Evolutionary conservation across 2,329 filamentous ascomycete species (phyloP), one percentile per base, ranked within the genome.

Genomic region (Drechslerella dactyloides): DNA sequence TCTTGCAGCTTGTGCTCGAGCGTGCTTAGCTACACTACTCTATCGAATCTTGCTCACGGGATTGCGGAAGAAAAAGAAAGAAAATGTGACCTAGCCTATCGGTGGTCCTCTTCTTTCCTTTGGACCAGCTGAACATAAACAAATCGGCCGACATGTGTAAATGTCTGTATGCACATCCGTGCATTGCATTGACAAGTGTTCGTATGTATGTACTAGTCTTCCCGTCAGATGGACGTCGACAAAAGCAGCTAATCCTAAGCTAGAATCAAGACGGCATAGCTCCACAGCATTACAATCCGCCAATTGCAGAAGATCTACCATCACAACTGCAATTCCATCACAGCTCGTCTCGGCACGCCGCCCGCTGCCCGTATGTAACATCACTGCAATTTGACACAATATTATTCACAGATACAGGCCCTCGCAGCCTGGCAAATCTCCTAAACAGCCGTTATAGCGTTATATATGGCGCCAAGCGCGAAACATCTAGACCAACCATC

Each of bases 401-500:
- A 19, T 10, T 15, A 10, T 10, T n/a, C 40, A 23, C 44, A 48
- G 44, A 48, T 17, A 15, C 40, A 37, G 35, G 5, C 40, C 40
- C 17, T 15, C 40, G 11, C 17, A 44, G 40, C 40, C 15, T 3
- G 11, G 40, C 27, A 33, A 33, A 33, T 44, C 40, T 17, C 17
- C 4, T 17, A 44, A 44, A 5, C 5, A 44, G 40, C 40, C 40
- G 40, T 30, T n/a, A 27, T 53, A 52, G 5, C 40, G 40, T 30
- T n/a, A 27, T 53, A 52, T 53, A 61, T 27, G 11, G 15, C 13
- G 40, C 40, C 40, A 44, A 44, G 17, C 40, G 11, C 40, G 40
- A 44, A 44, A 58, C 24, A 48, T 53, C 59, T 40, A 59, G 64
- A 37, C 52, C 24, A 58, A 63, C 46, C 46, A 53, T 69, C 44